A percentile compares a stretch with the other conserved stretches of the same genome.
These are phyloP conservation scores for Hypoxylon perforatum DNA, from an alignment of 495 filamentous ascomycete species.

Conservation along the genomic window DNA sequence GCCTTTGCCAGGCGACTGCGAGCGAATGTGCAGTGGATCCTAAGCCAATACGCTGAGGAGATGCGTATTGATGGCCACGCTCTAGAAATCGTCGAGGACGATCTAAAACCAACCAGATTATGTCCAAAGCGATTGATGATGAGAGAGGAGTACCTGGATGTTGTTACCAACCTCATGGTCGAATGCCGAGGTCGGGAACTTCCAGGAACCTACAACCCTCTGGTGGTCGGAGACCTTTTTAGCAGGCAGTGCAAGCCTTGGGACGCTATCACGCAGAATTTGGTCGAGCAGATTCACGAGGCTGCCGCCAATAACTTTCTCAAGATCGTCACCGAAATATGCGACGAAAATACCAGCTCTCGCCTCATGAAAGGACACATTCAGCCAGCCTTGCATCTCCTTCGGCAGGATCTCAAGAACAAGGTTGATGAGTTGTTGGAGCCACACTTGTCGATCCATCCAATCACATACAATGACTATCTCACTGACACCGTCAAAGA, in stretches of 20 bases:
- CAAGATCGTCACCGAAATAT: slow-evolving; percentile 45
- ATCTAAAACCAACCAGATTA: slow-evolving; percentile 13
- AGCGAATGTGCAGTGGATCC: slow-evolving; percentile 45
- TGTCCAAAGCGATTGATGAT: slow-evolving; percentile 16
- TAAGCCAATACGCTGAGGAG: slow-evolving; percentile 38
- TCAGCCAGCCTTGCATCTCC: slow-evolving; percentile 47
- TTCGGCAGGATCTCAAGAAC: slow-evolving; percentile 37
- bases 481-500: slow-evolving; percentile 60
- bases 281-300: slow-evolving; percentile 45
- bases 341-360: slow-evolving; percentile 49
- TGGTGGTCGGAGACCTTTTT: slow-evolving; percentile 55
- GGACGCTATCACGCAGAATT: slow-evolving; percentile 45
- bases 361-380: slow-evolving; percentile 54
- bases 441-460: slow-evolving; percentile 46
- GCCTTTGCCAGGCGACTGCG: slow-evolving; percentile 44
- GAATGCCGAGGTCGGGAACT: slow-evolving; percentile 51
- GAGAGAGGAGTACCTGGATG: slow-evolving; percentile 17
- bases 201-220: slow-evolving; percentile 54
- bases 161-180: slow-evolving; percentile 23
- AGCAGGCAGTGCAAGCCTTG: slow-evolving; percentile 51
- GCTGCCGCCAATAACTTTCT: slow-evolving; percentile 44
- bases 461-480: slow-evolving; percentile 66
- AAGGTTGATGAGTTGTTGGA: slow-evolving; percentile 42
- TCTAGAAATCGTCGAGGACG: slow-evolving; percentile 42
- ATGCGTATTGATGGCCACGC: slow-evolving; percentile 46